phyloP scores from a whole-genome alignment of 306 rosid species.

The Quercus engelmannii region DNA sequence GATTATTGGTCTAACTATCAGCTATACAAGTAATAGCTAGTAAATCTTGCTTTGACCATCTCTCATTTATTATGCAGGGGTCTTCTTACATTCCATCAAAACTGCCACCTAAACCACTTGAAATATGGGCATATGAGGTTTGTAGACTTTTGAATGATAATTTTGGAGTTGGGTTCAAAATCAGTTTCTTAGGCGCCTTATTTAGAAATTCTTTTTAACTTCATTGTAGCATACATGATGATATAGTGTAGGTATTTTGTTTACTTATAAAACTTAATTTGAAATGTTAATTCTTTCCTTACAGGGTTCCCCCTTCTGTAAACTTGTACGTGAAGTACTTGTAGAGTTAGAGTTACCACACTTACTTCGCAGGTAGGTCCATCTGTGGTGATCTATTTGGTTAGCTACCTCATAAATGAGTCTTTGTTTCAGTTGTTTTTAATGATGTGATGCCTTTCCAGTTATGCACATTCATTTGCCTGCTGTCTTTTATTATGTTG shows the following conservation, averaged over 20 bases:
- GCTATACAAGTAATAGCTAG: neutral
- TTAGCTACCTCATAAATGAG: slow-evolving; percentile 1
- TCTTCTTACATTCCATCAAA: slow-evolving; percentile 64
- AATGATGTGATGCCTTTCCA: neutral
- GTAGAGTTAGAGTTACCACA: slow-evolving; percentile 96
- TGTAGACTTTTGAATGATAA: slow-evolving; percentile 8
- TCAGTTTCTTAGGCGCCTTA: neutral
- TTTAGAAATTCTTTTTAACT: neutral
- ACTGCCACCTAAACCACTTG: slow-evolving; percentile 82
- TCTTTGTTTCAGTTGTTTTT: neutral
- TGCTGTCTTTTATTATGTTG: neutral
- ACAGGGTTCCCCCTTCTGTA: slow-evolving; percentile 98
- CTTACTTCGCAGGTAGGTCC: slow-evolving; percentile 51
- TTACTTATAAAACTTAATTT: slow-evolving; percentile 9
- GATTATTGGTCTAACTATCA: neutral
- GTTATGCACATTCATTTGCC: neutral
- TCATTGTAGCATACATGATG: slow-evolving; percentile 5
- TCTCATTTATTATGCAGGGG: slow-evolving; percentile 48
- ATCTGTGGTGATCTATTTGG: neutral
- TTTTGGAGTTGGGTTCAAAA: neutral
- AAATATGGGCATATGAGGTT: slow-evolving; percentile 97
- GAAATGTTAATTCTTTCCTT: slow-evolving; percentile 16
- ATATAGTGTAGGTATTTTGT: slow-evolving; percentile 11
- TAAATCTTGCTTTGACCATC: slow-evolving; percentile 7
- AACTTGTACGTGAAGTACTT: slow-evolving; percentile 87